Evolutionary conservation across 495 filamentous ascomycete species (phyloP).

Genomic region (Aspergillus biplanus): DNA sequence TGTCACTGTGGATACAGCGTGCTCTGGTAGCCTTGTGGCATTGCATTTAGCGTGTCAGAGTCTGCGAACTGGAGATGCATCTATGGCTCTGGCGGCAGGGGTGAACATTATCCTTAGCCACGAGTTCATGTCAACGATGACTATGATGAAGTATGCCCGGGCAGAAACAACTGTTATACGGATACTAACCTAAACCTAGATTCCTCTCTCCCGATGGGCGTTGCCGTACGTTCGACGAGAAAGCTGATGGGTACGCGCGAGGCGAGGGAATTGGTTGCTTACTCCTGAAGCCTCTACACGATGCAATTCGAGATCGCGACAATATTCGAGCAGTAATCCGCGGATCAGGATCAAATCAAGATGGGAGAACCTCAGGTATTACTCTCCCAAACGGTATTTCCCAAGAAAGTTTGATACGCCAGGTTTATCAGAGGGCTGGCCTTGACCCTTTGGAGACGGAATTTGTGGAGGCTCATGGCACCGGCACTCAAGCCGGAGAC

Average conservation of each 20-base stretch:
- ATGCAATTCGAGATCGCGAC: conserved; percentile 35
- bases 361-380: conserved; percentile 54
- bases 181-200: conserved; percentile 6
- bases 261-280: conserved; percentile 46
- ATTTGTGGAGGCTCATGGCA: conserved; percentile 43
- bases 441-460: conserved; percentile 31
- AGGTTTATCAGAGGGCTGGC: conserved; percentile 50
- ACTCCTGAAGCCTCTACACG: conserved; percentile 38
- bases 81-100: conserved; percentile 44
- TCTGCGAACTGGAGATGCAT: conserved; percentile 48
- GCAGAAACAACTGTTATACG: neutral
- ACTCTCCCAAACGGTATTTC: conserved; percentile 58
- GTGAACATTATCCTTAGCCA: conserved; percentile 43
- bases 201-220: conserved; percentile 31
- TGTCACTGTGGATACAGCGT: conserved; percentile 53
- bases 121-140: conserved; percentile 35
- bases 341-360: conserved; percentile 39
- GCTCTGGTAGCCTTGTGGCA: conserved; percentile 54
- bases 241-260: conserved; percentile 49
- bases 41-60: conserved; percentile 54
- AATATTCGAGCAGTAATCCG: conserved; percentile 42
- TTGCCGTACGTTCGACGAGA: conserved; percentile 38
- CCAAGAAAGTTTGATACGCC: conserved; percentile 55
- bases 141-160: conserved; percentile 16
- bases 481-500: conserved; percentile 62